phyloP scores from a whole-genome alignment of 2,329 filamentous ascomycete genomes.

The Pseudodiploospora longispora region DNA sequence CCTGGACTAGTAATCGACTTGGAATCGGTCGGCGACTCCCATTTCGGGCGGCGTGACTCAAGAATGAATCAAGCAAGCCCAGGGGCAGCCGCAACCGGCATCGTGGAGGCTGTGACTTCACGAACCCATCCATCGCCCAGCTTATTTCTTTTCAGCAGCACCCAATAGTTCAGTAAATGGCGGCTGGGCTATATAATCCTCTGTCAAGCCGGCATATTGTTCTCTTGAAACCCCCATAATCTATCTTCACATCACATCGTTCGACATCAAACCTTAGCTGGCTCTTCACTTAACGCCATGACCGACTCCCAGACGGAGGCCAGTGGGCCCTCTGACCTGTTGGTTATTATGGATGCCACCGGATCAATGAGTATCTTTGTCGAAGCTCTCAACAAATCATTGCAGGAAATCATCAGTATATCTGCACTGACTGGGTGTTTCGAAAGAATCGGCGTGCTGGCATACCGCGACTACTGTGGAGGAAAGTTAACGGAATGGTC shows the following conservation, averaged over 20 bases:
- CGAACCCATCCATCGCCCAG: too few species aligned
- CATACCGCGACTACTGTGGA: slow-evolving; percentile 40
- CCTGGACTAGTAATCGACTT: too few species aligned
- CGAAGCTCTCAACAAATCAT: slow-evolving; percentile 32
- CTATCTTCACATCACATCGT: not conserved
- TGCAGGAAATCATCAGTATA: slow-evolving; percentile 43
- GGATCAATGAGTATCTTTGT: slow-evolving; percentile 37
- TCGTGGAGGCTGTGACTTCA: too few species aligned
- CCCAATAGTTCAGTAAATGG: too few species aligned
- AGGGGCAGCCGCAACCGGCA: too few species aligned
- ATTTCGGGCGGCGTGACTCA: too few species aligned
- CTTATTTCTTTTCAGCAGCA: too few species aligned
- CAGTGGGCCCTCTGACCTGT: slow-evolving; percentile 31
- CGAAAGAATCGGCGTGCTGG: slow-evolving; percentile 39
- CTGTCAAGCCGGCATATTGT: not conserved
- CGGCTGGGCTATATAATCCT: not conserved
- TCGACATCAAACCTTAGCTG: too few species aligned
- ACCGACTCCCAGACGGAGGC: slow-evolving; percentile 5
- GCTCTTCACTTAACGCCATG: slow-evolving; percentile 8
- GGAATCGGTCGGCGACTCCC: too few species aligned
- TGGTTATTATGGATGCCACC: slow-evolving; percentile 39
- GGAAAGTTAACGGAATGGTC: slow-evolving; percentile 36
- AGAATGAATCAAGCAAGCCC: too few species aligned
- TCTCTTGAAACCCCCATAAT: not conserved
- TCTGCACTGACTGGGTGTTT: slow-evolving; percentile 42